Conservation (phyloP, 257 asterid genomes). For the Verbascum thapsus region DNA sequence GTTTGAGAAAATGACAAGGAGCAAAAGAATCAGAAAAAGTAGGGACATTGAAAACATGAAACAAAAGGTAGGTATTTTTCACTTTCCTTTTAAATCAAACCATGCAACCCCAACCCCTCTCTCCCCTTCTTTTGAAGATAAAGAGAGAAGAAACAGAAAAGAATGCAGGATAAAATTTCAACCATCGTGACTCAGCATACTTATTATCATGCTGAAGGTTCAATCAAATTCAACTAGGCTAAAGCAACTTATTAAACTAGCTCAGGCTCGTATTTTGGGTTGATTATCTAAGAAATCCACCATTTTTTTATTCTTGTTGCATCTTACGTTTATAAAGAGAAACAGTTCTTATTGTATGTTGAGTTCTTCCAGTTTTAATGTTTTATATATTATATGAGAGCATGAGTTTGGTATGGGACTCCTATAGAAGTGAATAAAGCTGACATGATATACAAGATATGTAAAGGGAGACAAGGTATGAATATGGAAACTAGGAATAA, state of each 20-base stretch:
- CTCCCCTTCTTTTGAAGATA: conserved; percentile 21
- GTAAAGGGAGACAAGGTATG: background rate
- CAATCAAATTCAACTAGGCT: background rate
- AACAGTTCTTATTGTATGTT: conserved; percentile 11
- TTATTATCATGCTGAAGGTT: background rate
- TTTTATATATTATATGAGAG: conserved; percentile 14
- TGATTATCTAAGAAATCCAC: conserved; percentile 3
- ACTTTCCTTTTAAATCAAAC: background rate
- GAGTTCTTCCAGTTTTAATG: conserved; percentile 10
- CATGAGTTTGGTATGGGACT: conserved; percentile 11
- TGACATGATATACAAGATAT: conserved; percentile 16
- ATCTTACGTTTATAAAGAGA: background rate
- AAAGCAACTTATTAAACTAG: conserved; percentile 9
- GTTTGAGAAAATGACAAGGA: conserved; percentile 23
- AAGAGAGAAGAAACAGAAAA: background rate
- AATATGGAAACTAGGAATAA: conserved; percentile 3
- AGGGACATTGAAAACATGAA: conserved; percentile 24
- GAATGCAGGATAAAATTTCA: too few species aligned
- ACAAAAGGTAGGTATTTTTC: conserved; percentile 10
- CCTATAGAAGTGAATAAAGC: conserved; percentile 12
- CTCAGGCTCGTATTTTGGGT: conserved; percentile 19
- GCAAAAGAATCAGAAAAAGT: conserved; percentile 28
- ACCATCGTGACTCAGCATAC: too few species aligned
- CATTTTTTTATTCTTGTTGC: background rate
- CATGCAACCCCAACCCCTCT: background rate